These are phyloP conservation scores for Aquilaria sinensis DNA, from an alignment of 345 rosid genomes.

Conservation along the genomic window DNA sequence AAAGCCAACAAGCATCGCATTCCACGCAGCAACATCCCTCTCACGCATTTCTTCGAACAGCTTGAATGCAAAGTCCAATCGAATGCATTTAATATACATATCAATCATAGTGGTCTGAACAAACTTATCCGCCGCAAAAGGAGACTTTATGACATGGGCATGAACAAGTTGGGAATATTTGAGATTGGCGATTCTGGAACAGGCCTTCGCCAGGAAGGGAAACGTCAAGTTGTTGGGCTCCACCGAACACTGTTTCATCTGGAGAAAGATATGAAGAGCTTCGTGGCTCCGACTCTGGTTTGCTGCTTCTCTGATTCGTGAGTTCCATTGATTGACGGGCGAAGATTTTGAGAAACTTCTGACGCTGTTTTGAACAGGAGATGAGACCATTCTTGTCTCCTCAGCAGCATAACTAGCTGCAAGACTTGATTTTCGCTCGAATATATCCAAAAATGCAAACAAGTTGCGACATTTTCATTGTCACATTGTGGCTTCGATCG, in stretches of 20 bases:
- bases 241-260: slow-evolving; percentile 36
- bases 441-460: no score
- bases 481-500: no score
- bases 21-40: slow-evolving; percentile 56
- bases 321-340: slow-evolving; percentile 31
- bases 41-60: slow-evolving; percentile 49
- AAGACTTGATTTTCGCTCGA: no score
- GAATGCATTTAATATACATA: slow-evolving; percentile 37
- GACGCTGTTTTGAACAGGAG: slow-evolving; percentile 16
- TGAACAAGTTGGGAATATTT: slow-evolving; percentile 30
- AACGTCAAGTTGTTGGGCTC: slow-evolving; percentile 53
- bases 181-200: slow-evolving; percentile 34
- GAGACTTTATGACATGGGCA: slow-evolving; percentile 40
- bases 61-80: slow-evolving; percentile 25
- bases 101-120: slow-evolving; percentile 46
- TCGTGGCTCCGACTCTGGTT: slow-evolving; percentile 22
- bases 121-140: slow-evolving; percentile 31
- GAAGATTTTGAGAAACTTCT: slow-evolving; percentile 13
- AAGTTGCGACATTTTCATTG: no score
- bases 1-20: slow-evolving; percentile 52
- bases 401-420: no score
- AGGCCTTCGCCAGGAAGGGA: slow-evolving; percentile 58
- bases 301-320: slow-evolving; percentile 38
- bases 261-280: slow-evolving; percentile 39
- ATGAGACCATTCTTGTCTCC: slow-evolving; percentile 17